Conservation (phyloP, 1,284 basidiomycete genomes). For the Tremellales sp. region DNA sequence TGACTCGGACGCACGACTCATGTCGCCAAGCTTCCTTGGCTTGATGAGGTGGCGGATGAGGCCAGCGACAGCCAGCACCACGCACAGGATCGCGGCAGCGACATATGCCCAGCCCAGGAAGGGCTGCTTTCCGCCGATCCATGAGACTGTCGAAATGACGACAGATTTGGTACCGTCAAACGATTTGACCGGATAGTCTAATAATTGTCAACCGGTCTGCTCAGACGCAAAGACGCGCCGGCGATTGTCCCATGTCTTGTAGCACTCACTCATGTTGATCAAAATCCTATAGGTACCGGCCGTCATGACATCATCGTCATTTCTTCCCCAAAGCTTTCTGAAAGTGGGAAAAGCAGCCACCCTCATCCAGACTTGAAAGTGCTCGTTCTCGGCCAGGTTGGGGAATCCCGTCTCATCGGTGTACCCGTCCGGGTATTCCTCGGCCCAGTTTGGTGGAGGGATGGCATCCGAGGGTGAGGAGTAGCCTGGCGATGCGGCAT, state of each 20-base stretch:
- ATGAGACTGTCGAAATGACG: constrained; percentile 93
- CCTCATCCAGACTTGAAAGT: constrained; percentile 99
- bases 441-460: constrained; percentile 89
- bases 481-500: constrained; percentile 59
- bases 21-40: constrained; percentile 66
- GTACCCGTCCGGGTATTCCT: constrained; percentile 71
- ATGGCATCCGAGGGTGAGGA: constrained; percentile 60
- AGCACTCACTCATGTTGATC: constrained; percentile 75
- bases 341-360: constrained; percentile 96
- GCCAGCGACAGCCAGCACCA: constrained; percentile 79
- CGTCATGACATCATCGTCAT: constrained; percentile 70
- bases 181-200: constrained; percentile 88
- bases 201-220: constrained; percentile 1
- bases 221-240: too few relatives aligned
- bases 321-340: constrained; percentile 88
- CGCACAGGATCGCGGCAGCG: constrained; percentile 78
- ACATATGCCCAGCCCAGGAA: constrained; percentile 98
- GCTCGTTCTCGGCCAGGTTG: constrained; percentile 74
- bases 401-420: constrained; percentile 60
- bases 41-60: constrained; percentile 89
- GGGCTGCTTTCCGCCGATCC: constrained; percentile 90
- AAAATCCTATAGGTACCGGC: constrained; percentile 73
- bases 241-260: too few relatives aligned
- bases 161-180: constrained; percentile 95
- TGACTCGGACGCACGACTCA: constrained; percentile 23